Base-by-base conservation (phyloP, 202 grass and related monocot genomes). In the Carex sylvatica region DNA sequence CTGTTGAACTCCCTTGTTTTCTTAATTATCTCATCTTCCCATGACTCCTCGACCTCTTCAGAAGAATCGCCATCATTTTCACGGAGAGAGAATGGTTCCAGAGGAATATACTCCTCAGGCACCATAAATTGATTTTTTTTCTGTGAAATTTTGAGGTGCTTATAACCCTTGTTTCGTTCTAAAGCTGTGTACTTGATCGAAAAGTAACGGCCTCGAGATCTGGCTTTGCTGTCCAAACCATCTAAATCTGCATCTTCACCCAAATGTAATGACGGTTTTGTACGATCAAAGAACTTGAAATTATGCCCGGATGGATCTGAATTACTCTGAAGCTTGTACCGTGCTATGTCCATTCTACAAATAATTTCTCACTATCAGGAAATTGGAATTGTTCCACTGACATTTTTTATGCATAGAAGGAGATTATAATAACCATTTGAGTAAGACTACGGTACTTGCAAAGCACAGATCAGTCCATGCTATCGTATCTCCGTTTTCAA, bases 1-100 rank as follows among this genome's bases (percentile, higher is more conserved):
- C 86, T 98, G 82, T 98, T 98, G 76, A 98, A 95, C 75, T 98
- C 95, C 79, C 70, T 88, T 76, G 95, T 98, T 88, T 75, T 90
- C 15, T 69, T 78, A 84, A 98, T 90, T 82, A 98, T 64, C 90
- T 98, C 95, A 87, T 98, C 95, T 86, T 95, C 92, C 95, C 95
- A 98, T 51, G 95, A 98, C 83, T 94, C 95, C 84, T 98, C 92
- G 59, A 90, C 36, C 38, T 93, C 89, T 12, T 82, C 87, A 81
- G 84, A 81, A 65, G 26, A 63, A n/a, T 66, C 80, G 9, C 61
- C 73, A 78, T 33, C 86, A 80, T 87, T 90, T 65, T 76, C 89
- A 84, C 80, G 13, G 56, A 77, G 74, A 59, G 86, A 84, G 52
- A 85, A 74, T 61, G 76, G 51, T 51, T 89, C 85, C 61, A 89